Evolutionary conservation across 1,139 yeast species (phyloP), one percentile per base, ranked within the genome.

Genomic region (Groenewaldozyma auringiensis): DNA sequence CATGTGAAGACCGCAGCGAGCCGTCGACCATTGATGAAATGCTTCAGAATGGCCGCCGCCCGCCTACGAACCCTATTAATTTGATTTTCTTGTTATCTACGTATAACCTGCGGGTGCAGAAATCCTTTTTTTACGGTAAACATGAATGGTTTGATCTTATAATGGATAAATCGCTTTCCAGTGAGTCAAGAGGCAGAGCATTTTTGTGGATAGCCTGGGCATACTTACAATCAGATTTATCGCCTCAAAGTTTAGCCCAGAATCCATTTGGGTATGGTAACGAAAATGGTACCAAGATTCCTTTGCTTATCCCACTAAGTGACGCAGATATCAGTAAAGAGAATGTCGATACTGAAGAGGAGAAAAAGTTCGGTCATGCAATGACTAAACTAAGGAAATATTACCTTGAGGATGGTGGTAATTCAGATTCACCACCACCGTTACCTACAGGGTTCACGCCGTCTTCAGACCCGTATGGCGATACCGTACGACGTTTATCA

Each of bases 201-300:
- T 81, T 92, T 55, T 64, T 92, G 50, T 92, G 97, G 97, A 66
- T 92, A 37, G 63, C 86, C 49, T 87, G 86, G 68, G 75, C 87
- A 2, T 84, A 83, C 58, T 67, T 84, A 52, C 96, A 92, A 59
- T 83, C 95, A 0, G 72, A 75, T 49, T 70, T 83, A 52, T 64
- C 73, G 0, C 67, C 71, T 1, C 79, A 73, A 33, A 77, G 76
- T 48, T 63, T 87, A 18, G 64, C 65, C 2, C 47, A 58, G 2
- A 84, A 84, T 55, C 92, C 95, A 2, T 88, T 86, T 62, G 81
- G 83, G 20, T 61, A 66, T 2, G 65, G 65, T n/a, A 60, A 54
- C 25, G 57, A 56, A n/a, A 66, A 58, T 47, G 57, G 56, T 37
- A 40, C 53, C 32, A 51, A 51, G 46, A 68, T 79, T 3, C 87